Evolutionary conservation across 2,329 filamentous ascomycete species (phyloP), one percentile per base, ranked within the genome.

Genomic region (Clonostachys chloroleuca): DNA sequence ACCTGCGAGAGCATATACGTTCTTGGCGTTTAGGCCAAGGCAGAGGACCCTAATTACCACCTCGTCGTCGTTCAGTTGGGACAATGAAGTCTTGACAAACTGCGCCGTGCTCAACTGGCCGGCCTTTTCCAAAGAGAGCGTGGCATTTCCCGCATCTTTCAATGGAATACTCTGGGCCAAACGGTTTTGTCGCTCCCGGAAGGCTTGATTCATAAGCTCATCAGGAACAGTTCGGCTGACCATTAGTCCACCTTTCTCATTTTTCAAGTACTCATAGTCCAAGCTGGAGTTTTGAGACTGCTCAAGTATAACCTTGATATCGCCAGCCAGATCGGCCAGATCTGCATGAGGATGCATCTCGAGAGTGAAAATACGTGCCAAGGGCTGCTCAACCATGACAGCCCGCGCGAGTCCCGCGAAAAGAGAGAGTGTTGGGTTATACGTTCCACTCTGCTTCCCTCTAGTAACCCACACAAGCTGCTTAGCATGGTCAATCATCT

Each of bases 41-140:
- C 53, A 60, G 10, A 49, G 43, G 42, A 56, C 47, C 40, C 55
- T 46, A 45, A 63, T 53, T 48, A 68, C 63, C 6, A 69, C 50
- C 4, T 30, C 24, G 24, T 30, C 4, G 24, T 30, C 24, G 9
- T 30, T 30, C 9, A 30, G 24, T 30, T 30, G 24, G 24, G 24
- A 10, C 9, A 30, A 30, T 10, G 24, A 9, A 30, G 24, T 30
- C 24, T 45, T 17, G 16, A 43, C 42, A 20, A 45, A 45, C 16
- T 45, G 44, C 5, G 33, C 35, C 16, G 44, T 45, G 44, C 35
- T 37, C 13, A 37, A n/a, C 44, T 40, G 34, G 12, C 44, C 44
- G n/a, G 35, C 17, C 24, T 40, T 37, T 12, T 37, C 17, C 16
- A 45, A n/a, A 30, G 35, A 45, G 6, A 45, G 44, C 12, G 34